phyloP scores from a whole-genome alignment of 2,329 filamentous ascomycete genomes.

The Cercospora sp. region DNA sequence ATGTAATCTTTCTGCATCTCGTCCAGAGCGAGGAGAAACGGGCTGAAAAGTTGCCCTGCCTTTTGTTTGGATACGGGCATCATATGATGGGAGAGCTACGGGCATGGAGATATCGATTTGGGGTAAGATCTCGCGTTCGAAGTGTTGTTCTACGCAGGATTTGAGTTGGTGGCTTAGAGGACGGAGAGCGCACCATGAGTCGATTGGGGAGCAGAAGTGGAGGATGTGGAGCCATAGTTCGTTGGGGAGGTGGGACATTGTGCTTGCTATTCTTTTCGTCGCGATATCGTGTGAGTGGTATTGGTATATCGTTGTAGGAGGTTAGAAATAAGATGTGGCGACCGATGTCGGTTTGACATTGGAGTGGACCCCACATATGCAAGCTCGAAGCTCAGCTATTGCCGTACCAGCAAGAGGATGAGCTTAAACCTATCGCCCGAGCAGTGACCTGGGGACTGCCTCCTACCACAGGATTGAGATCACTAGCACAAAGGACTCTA shows the following conservation, averaged over 20 bases:
- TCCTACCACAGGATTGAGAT: neutral
- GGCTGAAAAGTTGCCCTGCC: constrained; percentile 18
- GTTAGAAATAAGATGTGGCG: neutral
- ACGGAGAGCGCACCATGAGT: constrained; percentile 16
- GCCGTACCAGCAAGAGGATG: neutral
- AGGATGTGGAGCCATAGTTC: constrained; percentile 15
- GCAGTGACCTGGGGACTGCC: no score
- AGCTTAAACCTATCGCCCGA: no score
- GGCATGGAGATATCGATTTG: constrained; percentile 15
- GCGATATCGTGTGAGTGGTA: neutral
- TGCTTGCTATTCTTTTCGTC: neutral
- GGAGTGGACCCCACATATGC: neutral
- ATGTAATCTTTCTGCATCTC: constrained; percentile 3
- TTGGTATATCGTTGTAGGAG: neutral
- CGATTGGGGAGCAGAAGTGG: constrained; percentile 1
- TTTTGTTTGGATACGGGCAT: constrained; percentile 16
- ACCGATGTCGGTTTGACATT: neutral
- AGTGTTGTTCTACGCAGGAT: constrained; percentile 22
- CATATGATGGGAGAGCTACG: constrained; percentile 22
- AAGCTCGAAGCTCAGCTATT: neutral
- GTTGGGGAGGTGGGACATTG: constrained; percentile 10
- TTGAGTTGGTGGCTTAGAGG: constrained; percentile 13
- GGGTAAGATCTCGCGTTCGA: constrained; percentile 13
- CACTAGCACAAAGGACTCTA: neutral
- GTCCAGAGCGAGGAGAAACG: neutral